A percentile compares a stretch with the other conserved stretches of the same genome.
These are phyloP conservation scores for Leucosporidium scottii DNA, from an alignment of 768 basidiomycete species.

Conservation along the genomic window DNA sequence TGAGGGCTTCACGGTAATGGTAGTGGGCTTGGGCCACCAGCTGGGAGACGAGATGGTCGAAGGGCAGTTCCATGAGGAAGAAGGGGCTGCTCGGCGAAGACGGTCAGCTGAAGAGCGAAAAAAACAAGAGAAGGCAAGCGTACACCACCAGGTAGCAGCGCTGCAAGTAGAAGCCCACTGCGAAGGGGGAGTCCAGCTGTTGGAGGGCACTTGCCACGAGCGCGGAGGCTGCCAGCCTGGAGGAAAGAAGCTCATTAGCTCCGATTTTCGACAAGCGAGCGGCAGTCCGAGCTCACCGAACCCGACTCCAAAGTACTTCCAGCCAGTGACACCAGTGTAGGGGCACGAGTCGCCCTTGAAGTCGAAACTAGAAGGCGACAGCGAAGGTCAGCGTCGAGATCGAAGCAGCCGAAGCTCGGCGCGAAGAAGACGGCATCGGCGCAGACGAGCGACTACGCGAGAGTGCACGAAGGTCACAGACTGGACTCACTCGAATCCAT, in stretches of 20 bases:
- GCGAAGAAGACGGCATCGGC: no score
- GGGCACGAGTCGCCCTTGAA: not conserved
- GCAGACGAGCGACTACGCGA: no score
- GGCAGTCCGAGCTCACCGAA: not conserved
- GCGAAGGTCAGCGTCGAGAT: no score
- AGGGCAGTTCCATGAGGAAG: not conserved
- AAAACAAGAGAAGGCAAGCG: no score
- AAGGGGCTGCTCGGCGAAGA: not conserved
- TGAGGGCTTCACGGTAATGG: not conserved
- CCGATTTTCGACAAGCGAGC: no score
- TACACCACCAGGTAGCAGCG: not conserved
- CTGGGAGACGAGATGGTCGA: not conserved
- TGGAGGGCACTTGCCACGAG: not conserved
- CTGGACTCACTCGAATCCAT: not conserved
- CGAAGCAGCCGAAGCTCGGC: no score
- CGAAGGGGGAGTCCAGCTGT: not conserved
- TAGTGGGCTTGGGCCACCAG: not conserved
- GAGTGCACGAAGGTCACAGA: no score
- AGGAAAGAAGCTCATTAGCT: no score
- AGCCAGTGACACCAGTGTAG: not conserved
- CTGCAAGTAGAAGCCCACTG: not conserved
- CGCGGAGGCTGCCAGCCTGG: not conserved
- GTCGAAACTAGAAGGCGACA: not conserved
- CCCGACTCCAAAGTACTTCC: not conserved
- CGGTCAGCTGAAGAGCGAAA: no score